Percentiles rank a stretch among this genome's conserved stretches.
Conservation (phyloP, 192 early-diverging fungal genomes). For the Umbelopsis sp. region DNA sequence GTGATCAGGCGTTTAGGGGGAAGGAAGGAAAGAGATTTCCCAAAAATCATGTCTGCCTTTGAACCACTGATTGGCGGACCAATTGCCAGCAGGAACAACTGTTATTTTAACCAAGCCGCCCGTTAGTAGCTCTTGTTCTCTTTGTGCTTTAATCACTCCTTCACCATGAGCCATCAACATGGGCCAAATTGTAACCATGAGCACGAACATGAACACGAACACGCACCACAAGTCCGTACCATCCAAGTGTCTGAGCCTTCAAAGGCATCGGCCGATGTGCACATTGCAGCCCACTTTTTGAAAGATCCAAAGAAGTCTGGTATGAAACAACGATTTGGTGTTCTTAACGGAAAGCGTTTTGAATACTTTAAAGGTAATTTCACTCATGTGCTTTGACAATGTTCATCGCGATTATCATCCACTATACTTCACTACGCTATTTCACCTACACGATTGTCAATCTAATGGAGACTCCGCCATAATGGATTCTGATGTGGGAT, state of each 20-base stretch:
- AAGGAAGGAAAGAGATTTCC: background rate
- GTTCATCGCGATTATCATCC: background rate
- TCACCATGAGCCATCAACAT: constrained; percentile 30
- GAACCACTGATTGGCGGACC: background rate
- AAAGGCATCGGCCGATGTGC: constrained; percentile 30
- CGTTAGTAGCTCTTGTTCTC: background rate
- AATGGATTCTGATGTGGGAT: background rate
- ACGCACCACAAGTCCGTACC: background rate
- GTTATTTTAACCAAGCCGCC: background rate
- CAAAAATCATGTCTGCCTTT: background rate
- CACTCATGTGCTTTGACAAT: background rate
- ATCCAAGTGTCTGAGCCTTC: constrained; percentile 32
- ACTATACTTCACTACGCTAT: background rate
- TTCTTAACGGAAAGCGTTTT: constrained; percentile 87
- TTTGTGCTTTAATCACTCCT: background rate
- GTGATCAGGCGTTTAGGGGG: too few relatives aligned
- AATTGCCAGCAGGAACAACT: background rate
- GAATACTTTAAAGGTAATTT: constrained; percentile 87
- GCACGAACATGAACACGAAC: background rate
- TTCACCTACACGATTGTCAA: background rate
- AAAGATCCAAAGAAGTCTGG: constrained; percentile 66
- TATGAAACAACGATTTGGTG: constrained; percentile 81
- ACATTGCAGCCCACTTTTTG: constrained; percentile 73
- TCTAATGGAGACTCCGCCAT: background rate
- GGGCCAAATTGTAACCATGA: constrained; percentile 27